These are phyloP conservation scores for Arxiozyma telluris DNA, from an alignment of 1,139 yeast species.

Conservation along the genomic window DNA sequence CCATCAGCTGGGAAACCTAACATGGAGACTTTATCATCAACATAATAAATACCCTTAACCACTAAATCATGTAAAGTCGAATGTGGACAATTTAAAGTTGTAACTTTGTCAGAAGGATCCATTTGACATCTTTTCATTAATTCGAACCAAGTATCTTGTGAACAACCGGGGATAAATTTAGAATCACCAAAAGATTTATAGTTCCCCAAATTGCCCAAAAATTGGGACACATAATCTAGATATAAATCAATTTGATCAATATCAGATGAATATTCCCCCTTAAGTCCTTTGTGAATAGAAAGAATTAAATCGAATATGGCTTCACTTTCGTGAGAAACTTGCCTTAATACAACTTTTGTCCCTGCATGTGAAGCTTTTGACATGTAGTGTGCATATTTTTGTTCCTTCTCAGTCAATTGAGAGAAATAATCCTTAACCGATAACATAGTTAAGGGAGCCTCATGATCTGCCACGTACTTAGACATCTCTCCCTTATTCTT, in stretches of 20 bases:
- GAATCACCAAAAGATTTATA: conserved; percentile 85
- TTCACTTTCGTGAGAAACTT: conserved; percentile 81
- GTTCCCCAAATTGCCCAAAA: conserved; percentile 73
- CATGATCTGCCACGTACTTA: conserved; percentile 18
- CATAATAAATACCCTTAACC: conserved; percentile 37
- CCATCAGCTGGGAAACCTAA: conserved; percentile 76
- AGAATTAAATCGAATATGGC: conserved; percentile 60
- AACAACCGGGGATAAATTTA: conserved; percentile 65
- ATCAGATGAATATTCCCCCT: conserved; percentile 43
- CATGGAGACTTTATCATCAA: conserved; percentile 40
- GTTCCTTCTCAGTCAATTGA: conserved; percentile 43
- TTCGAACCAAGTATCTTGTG: conserved; percentile 40
- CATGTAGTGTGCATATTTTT: conserved; percentile 71
- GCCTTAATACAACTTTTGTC: conserved; percentile 65
- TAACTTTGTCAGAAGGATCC: conserved; percentile 26
- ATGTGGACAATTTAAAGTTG: conserved; percentile 24
- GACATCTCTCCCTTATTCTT: not conserved
- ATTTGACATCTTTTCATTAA: conserved; percentile 32
- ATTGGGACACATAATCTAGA: conserved; percentile 73
- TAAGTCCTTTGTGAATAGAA: conserved; percentile 43
- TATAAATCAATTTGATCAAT: conserved; percentile 38
- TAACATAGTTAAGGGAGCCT: conserved; percentile 35
- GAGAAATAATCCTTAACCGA: conserved; percentile 40
- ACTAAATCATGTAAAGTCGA: conserved; percentile 37
- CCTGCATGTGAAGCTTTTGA: conserved; percentile 80